Evolutionary conservation across 768 basidiomycete species (phyloP).

Genomic region (Tubosaeta brunneosetosa): DNA sequence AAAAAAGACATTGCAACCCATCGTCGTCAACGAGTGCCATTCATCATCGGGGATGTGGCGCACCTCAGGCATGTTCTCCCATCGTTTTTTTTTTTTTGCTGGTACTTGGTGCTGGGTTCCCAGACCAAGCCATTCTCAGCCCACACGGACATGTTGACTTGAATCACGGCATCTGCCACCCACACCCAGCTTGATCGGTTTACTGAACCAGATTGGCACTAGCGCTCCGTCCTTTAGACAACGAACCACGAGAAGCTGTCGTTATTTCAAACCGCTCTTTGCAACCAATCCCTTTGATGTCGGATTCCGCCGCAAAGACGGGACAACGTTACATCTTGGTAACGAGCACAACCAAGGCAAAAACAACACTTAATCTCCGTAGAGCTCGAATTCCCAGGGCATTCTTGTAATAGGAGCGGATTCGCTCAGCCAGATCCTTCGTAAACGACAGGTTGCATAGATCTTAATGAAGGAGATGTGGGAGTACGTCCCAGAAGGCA

Average conservation of each 20-base stretch:
- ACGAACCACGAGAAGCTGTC: conserved; percentile 14
- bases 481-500: conserved; percentile 54
- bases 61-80: conserved; percentile 6
- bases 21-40: conserved; percentile 7
- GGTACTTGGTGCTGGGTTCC: not conserved
- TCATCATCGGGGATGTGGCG: conserved; percentile 10
- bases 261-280: conserved; percentile 19
- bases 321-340: conserved; percentile 15
- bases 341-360: conserved; percentile 11
- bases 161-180: conserved; percentile 18
- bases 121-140: conserved; percentile 14
- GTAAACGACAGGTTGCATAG: conserved; percentile 71
- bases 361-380: conserved; percentile 34
- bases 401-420: conserved; percentile 44
- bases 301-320: conserved; percentile 19
- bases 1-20: not conserved
- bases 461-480: conserved; percentile 71
- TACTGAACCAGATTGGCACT: conserved; percentile 20
- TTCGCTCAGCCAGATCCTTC: conserved; percentile 74
- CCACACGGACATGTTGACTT: not conserved
- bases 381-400: conserved; percentile 78
- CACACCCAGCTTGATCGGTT: conserved; percentile 11
- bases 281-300: conserved; percentile 14
- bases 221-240: conserved; percentile 13
- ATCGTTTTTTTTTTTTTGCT: not conserved